Evolutionary conservation across 768 basidiomycete species (phyloP).

Genomic region (Boletus barrowsii): DNA sequence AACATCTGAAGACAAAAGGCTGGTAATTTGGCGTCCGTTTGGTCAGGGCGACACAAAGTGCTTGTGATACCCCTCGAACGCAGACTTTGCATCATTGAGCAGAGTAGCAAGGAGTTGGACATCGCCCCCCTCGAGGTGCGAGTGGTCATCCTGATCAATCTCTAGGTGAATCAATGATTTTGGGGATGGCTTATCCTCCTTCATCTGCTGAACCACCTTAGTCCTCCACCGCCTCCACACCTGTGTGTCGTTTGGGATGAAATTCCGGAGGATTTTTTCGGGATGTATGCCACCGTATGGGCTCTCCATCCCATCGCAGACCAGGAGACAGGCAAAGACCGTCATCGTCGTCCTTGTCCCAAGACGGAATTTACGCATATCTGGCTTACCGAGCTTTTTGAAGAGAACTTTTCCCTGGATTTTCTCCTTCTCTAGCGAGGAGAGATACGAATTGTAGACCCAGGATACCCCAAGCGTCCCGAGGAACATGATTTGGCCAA

Average conservation of each 20-base stretch:
- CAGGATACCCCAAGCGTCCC: constrained; percentile 32
- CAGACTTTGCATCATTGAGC: too few species aligned
- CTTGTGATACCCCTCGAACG: too few species aligned
- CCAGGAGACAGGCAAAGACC: constrained; percentile 25
- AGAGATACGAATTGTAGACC: constrained; percentile 35
- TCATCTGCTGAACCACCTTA: too few species aligned
- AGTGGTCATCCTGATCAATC: too few species aligned
- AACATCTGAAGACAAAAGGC: too few species aligned
- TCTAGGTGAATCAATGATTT: too few species aligned
- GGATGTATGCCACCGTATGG: background rate
- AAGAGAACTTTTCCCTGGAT: constrained; percentile 23
- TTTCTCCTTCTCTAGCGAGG: constrained; percentile 36
- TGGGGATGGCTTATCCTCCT: too few species aligned
- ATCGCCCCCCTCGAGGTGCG: too few species aligned
- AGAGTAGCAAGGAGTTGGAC: too few species aligned
- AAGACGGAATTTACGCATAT: constrained; percentile 20
- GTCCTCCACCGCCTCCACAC: constrained; percentile 26
- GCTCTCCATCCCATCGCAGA: constrained; percentile 16
- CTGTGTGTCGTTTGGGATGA: constrained; percentile 22
- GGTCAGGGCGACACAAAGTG: too few species aligned
- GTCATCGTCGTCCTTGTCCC: constrained; percentile 21
- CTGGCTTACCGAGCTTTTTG: constrained; percentile 12
- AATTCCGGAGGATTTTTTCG: constrained; percentile 15
- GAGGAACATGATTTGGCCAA: constrained; percentile 37
- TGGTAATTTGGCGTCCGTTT: too few species aligned